Evolutionary conservation across 352 stramenopile genomes (phyloP).

Genomic region (Globisporangium camurandrum): DNA sequence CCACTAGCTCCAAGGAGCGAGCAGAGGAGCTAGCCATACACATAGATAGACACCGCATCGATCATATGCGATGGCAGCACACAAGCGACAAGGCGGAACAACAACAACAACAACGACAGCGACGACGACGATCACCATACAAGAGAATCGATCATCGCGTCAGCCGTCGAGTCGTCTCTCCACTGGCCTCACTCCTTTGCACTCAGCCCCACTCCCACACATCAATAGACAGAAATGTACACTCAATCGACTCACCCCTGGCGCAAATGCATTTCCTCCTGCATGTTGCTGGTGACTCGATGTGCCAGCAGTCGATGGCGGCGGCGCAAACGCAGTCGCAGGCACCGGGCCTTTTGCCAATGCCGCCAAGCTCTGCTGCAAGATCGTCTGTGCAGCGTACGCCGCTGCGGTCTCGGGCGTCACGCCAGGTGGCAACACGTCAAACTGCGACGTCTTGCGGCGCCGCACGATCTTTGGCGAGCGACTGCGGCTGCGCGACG

Average conservation of each 20-base stretch:
- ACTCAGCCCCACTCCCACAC: background rate
- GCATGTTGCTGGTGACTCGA: no score
- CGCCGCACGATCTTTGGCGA: conserved; percentile 40
- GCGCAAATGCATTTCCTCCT: conserved; percentile 9
- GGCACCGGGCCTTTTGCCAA: conserved; percentile 52
- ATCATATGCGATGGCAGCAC: no score
- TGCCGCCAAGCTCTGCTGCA: conserved; percentile 78
- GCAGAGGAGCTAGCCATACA: background rate
- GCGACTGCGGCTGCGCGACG: conserved; percentile 28
- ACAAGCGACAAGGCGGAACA: no score
- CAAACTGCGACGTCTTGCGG: conserved; percentile 78
- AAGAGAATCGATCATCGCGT: background rate
- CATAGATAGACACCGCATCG: conserved; percentile 6
- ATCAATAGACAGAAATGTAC: conserved; percentile 7
- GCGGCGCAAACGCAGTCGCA: conserved; percentile 14
- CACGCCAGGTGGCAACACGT: conserved; percentile 70
- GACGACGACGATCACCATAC: conserved; percentile 5
- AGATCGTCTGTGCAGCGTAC: conserved; percentile 75
- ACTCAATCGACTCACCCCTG: conserved; percentile 17
- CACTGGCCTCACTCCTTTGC: no score
- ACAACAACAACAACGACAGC: conserved; percentile 24
- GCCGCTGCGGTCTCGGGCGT: conserved; percentile 78
- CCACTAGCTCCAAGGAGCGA: no score
- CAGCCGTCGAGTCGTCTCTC: no score
- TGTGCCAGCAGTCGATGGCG: background rate